Conservation (phyloP, 1,284 basidiomycete genomes). For the Melampsora americana region DNA sequence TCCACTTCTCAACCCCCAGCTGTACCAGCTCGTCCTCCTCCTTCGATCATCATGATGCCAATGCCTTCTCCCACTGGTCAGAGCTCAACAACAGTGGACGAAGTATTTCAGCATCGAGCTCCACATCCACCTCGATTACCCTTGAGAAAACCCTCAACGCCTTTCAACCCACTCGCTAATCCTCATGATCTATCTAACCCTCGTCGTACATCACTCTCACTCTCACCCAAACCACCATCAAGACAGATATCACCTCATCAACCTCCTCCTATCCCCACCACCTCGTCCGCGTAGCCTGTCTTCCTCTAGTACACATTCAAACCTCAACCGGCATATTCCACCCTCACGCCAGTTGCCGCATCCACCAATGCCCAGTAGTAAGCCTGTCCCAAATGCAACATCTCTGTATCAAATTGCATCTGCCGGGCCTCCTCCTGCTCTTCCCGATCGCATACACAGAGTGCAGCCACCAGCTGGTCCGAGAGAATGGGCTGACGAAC, state of each 20-base stretch:
- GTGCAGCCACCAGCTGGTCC: conserved; percentile 18
- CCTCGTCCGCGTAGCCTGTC: neutral
- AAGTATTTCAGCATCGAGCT: neutral
- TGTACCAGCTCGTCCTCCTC: neutral
- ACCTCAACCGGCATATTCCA: neutral
- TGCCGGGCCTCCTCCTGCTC: neutral
- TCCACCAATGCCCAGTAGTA: conserved; percentile 12
- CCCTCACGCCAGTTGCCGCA: neutral
- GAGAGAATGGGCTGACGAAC: conserved; percentile 18
- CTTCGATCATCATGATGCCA: neutral
- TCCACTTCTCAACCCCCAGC: neutral
- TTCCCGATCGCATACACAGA: neutral
- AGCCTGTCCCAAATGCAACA: neutral
- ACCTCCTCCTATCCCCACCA: neutral
- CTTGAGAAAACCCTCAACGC: neutral
- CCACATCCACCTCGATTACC: conserved; percentile 1
- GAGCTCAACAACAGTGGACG: neutral
- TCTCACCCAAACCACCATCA: neutral
- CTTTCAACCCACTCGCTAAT: neutral
- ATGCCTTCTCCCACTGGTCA: neutral
- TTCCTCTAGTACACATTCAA: neutral
- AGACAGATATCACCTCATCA: neutral
- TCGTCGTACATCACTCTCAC: neutral
- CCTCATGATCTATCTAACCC: neutral
- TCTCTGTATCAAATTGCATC: neutral